Evolutionary conservation across 257 asterid species (phyloP).

Genomic region (Gynochthodes officinalis): DNA sequence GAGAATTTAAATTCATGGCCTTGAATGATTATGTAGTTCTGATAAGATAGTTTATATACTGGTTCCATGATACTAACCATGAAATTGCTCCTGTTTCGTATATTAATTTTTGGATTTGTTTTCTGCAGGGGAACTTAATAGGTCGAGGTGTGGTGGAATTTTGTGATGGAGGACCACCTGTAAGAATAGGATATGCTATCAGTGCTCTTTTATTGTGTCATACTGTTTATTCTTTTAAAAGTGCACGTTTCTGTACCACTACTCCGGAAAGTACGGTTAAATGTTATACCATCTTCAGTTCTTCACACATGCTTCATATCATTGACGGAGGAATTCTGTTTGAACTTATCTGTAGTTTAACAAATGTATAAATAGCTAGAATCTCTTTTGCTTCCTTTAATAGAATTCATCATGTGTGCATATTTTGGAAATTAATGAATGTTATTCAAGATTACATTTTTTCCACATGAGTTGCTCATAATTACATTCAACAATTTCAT

Average conservation of each 20-base stretch:
- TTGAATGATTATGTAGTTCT: neutral
- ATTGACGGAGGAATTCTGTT: neutral
- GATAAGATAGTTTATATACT: neutral
- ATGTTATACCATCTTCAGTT: neutral
- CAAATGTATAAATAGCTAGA: neutral
- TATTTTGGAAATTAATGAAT: neutral
- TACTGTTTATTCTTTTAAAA: neutral
- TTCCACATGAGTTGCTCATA: neutral
- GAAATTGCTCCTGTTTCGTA: neutral
- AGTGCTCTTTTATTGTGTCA: neutral
- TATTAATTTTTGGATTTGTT: neutral
- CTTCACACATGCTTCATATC: neutral
- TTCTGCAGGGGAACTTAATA: conserved; percentile 75
- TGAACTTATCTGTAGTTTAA: neutral
- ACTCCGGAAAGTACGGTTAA: neutral
- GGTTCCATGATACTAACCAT: neutral
- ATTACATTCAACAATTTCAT: neutral
- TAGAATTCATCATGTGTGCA: neutral
- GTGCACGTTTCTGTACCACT: neutral
- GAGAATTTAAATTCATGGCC: neutral
- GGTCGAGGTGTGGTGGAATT: conserved; percentile 88
- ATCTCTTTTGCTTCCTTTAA: neutral
- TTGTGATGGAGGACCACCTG: conserved; percentile 93
- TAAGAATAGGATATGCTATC: conserved; percentile 35
- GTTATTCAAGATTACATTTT: neutral